Evolutionary conservation across 768 basidiomycete species (phyloP).

Genomic region (Lentinula aciculospora): DNA sequence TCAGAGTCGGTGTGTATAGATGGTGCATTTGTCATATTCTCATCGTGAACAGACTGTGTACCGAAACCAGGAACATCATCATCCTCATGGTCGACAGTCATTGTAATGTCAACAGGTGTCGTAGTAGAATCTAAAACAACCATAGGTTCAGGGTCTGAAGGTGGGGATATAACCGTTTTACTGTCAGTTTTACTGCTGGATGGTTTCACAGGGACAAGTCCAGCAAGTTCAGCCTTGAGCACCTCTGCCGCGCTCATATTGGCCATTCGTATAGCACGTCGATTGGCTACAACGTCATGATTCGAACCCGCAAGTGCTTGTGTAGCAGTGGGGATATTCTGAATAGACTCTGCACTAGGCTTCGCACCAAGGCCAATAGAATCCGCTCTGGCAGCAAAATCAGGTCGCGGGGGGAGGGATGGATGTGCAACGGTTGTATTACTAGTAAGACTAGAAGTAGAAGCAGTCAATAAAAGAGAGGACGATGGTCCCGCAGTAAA

Average conservation of each 20-base stretch:
- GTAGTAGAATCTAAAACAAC: conserved; percentile 18
- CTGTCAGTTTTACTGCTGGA: not conserved
- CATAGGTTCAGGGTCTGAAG: conserved; percentile 27
- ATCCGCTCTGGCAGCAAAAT: conserved; percentile 74
- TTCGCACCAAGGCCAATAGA: conserved; percentile 71
- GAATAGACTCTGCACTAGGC: conserved; percentile 50
- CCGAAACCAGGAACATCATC: conserved; percentile 35
- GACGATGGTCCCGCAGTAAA: conserved; percentile 42
- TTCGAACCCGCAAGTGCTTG: conserved; percentile 84
- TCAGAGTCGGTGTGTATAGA: conserved; percentile 5
- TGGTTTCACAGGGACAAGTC: conserved; percentile 30
- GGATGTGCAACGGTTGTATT: conserved; percentile 36
- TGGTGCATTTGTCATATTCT: not conserved
- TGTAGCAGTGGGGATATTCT: conserved; percentile 53
- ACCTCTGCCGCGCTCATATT: conserved; percentile 96
- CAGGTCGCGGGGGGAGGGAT: conserved; percentile 62
- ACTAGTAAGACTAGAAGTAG: conserved; percentile 32
- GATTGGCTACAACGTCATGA: conserved; percentile 84
- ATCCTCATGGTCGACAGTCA: conserved; percentile 16
- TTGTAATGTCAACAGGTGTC: conserved; percentile 6
- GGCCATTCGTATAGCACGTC: conserved; percentile 87
- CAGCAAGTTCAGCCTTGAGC: conserved; percentile 82
- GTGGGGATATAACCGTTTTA: conserved; percentile 34
- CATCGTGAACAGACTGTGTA: not conserved
- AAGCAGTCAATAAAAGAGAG: conserved; percentile 40